Conservation (phyloP, 345 rosid genomes). For the Syzygium grande region DNA sequence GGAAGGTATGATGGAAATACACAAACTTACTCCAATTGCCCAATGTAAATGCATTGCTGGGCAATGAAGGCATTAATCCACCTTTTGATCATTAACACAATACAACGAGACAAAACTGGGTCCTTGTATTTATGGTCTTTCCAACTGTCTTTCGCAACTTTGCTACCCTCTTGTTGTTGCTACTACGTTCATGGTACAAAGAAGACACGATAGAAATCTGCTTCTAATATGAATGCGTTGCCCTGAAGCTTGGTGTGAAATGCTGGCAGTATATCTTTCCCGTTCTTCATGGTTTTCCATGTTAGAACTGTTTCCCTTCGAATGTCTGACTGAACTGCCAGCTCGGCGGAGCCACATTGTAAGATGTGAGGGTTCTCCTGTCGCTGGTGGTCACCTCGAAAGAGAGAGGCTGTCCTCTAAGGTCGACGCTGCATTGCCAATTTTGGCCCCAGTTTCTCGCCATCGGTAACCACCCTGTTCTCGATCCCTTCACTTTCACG, state of each 20-base stretch:
- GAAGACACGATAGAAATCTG: background rate
- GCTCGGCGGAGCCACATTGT: constrained; percentile 68
- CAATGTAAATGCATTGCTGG: background rate
- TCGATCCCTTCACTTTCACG: constrained; percentile 84
- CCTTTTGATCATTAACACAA: background rate
- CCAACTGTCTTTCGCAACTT: background rate
- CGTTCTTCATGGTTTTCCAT: background rate
- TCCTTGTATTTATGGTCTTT: too few relatives aligned
- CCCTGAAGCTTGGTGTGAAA: background rate
- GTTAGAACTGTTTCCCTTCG: constrained; percentile 67
- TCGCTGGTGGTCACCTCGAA: constrained; percentile 70
- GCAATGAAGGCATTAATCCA: background rate
- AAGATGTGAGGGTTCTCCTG: constrained; percentile 59
- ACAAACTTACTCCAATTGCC: background rate
- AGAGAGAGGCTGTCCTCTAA: constrained; percentile 75
- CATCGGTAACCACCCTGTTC: constrained; percentile 91
- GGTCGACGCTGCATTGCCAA: constrained; percentile 66
- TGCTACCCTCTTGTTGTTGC: background rate
- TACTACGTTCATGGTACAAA: background rate
- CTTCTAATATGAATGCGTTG: background rate
- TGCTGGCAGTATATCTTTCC: background rate
- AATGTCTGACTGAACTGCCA: constrained; percentile 86
- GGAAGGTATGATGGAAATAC: background rate
- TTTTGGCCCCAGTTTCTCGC: constrained; percentile 97
- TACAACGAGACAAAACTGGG: background rate